Evolutionary conservation across 345 rosid species (phyloP), one percentile per base, ranked within the genome.

Genomic region (Pistacia vera): DNA sequence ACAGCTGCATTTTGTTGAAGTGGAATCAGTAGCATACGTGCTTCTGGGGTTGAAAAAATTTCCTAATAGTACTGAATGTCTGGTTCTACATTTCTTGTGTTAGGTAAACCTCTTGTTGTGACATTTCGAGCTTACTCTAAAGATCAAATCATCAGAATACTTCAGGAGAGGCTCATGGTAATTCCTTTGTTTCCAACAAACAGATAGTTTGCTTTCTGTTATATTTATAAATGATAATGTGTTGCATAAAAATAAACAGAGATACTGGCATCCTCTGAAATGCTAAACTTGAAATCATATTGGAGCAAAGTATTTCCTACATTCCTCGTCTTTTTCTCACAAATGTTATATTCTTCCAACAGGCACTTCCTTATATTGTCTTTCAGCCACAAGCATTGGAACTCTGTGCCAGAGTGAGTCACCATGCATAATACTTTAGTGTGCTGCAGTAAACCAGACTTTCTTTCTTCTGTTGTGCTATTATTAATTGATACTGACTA

Each of bases 371-470:
- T 72, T 84, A 75, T 77, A 70, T 70, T 64, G 88, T 87, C 30
- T 95, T 92, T 80, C 92, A 93, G 67, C 86, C 89, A 70, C 93
- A 87, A 72, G 98, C 98, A 55, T 77, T 95, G 86, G 98, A 95
- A 82, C 90, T 95, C 17, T 95, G 99, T 77, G 97, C 98, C 56
- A 93, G 99, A 80, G 99, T 95, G 79, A 88, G 97, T 83, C 28
- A 49, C n/a, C 49, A 72, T 46, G n/a, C 28, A 44, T 56, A 14
- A 63, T 69, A 44, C 38, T 51, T 38, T 14, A 30, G 18, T 22
- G 20, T 61, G 13, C 20, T 48, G 35, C 64, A 0, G 13, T 78
- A 48, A 68, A 78, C 68, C 41, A 30, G 36, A 12, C 78, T 66
- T 14, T 16, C 13, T 38, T 61, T 63, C 57, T 38, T 70, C 54